These are phyloP conservation scores for Xylariaceae sp. DNA, from an alignment of 2,329 filamentous ascomycete genomes.

Conservation along the genomic window DNA sequence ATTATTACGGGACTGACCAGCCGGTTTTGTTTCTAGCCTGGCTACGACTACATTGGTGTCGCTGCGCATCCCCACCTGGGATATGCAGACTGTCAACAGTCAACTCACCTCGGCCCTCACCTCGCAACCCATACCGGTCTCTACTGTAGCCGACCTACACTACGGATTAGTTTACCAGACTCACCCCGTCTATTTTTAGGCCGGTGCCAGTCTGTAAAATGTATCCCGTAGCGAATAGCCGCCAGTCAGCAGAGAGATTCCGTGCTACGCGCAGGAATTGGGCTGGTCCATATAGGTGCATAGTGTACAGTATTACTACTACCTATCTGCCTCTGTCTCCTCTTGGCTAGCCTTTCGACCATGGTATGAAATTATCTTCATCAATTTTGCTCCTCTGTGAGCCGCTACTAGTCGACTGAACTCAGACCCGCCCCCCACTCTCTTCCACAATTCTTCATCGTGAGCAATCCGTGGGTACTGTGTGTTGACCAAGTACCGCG, in stretches of 20 bases:
- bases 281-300: slow-evolving; percentile 12
- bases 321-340: not conserved
- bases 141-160: not conserved
- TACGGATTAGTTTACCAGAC: not conserved
- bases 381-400: slow-evolving; percentile 9
- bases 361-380: slow-evolving; percentile 5
- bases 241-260: slow-evolving; percentile 3
- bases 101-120: not conserved
- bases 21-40: not conserved
- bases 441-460: slow-evolving; percentile 10
- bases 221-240: not conserved
- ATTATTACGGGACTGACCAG: not conserved
- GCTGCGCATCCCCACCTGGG: slow-evolving; percentile 8
- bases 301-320: slow-evolving; percentile 3
- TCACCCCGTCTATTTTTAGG: not conserved
- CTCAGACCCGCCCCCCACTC: slow-evolving; percentile 9
- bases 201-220: not conserved
- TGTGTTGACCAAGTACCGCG: slow-evolving; percentile 7
- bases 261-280: slow-evolving; percentile 7
- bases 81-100: slow-evolving; percentile 2
- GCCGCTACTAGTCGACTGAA: slow-evolving; percentile 10
- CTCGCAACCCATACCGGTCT: not conserved
- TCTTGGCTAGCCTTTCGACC: slow-evolving; percentile 8
- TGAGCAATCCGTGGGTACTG: not conserved
- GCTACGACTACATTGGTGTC: slow-evolving; percentile 1